Conservation (phyloP, 73 alveolate species). For the Symbiodinium natans region DNA sequence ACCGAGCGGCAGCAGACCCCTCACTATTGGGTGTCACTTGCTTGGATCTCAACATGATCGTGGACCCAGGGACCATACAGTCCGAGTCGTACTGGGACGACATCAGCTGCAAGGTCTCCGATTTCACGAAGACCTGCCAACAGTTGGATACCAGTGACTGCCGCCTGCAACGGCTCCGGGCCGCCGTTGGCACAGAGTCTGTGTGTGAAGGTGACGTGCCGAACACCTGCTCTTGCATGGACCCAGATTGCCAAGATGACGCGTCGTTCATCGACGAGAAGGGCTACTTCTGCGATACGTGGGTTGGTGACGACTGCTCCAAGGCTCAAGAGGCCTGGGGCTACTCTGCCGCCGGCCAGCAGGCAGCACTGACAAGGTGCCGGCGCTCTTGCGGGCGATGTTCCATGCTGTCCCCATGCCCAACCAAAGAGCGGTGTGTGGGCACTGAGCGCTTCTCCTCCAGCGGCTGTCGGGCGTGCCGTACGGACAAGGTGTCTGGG, state of each 20-base stretch:
- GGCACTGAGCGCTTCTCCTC: no score
- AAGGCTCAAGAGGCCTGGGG: slow-evolving; percentile 10
- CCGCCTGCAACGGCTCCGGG: no score
- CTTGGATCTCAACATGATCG: not conserved
- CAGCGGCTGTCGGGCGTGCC: no score
- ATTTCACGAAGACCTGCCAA: no score
- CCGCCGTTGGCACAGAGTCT: no score
- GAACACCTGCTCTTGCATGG: not conserved
- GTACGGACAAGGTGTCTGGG: no score
- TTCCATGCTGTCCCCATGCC: not conserved
- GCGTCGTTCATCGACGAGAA: not conserved
- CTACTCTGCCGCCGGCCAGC: slow-evolving; percentile 8
- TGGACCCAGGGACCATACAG: not conserved
- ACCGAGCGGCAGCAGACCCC: not conserved
- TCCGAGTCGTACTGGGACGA: not conserved
- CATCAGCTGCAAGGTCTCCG: not conserved
- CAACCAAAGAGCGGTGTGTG: no score
- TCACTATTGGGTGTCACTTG: not conserved
- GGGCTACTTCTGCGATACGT: slow-evolving; percentile 25
- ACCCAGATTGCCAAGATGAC: slow-evolving; percentile 8
- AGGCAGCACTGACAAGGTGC: not conserved
- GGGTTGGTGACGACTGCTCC: slow-evolving; percentile 30
- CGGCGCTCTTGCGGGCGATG: slow-evolving; percentile 23
- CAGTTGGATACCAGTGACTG: no score
- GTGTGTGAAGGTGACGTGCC: no score